Evolutionary conservation across 345 rosid species (phyloP).

Genomic region (Anacardium occidentale): DNA sequence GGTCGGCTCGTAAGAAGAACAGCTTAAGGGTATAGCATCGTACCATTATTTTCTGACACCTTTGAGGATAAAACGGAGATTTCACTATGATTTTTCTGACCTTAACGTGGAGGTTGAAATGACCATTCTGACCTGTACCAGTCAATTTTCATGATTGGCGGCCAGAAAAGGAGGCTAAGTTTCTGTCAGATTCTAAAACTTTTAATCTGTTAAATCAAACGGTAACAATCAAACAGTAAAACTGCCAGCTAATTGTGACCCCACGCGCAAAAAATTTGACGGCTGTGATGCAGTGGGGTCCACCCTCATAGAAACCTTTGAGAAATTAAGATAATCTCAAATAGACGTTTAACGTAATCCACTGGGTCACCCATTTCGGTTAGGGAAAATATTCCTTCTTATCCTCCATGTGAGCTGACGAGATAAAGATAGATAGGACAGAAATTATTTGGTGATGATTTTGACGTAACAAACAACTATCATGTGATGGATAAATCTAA

Average conservation of each 20-base stretch:
- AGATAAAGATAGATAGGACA: neutral
- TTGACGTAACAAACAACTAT: neutral
- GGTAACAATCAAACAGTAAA: neutral
- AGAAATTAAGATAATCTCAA: no score
- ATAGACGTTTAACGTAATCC: neutral
- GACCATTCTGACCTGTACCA: slow-evolving; percentile 7
- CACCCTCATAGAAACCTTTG: neutral
- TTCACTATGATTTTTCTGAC: neutral
- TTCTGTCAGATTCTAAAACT: no score
- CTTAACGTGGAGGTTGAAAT: neutral
- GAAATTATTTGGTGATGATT: neutral
- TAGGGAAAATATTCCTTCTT: slow-evolving; percentile 27
- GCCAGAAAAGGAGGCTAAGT: no score
- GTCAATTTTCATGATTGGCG: neutral
- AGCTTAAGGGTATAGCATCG: slow-evolving; percentile 61
- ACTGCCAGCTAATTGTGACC: neutral
- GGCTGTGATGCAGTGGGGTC: neutral
- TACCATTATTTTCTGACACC: neutral
- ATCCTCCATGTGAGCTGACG: slow-evolving; percentile 8
- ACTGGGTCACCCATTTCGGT: neutral
- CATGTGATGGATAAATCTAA: slow-evolving; percentile 1
- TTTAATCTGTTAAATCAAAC: neutral
- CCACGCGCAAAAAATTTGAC: neutral
- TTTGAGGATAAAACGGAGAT: neutral
- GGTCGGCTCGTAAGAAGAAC: slow-evolving; percentile 77